These are phyloP conservation scores for Raphidocelis subcapitata DNA, from an alignment of 139 green algal genomes.

Conservation along the genomic window DNA sequence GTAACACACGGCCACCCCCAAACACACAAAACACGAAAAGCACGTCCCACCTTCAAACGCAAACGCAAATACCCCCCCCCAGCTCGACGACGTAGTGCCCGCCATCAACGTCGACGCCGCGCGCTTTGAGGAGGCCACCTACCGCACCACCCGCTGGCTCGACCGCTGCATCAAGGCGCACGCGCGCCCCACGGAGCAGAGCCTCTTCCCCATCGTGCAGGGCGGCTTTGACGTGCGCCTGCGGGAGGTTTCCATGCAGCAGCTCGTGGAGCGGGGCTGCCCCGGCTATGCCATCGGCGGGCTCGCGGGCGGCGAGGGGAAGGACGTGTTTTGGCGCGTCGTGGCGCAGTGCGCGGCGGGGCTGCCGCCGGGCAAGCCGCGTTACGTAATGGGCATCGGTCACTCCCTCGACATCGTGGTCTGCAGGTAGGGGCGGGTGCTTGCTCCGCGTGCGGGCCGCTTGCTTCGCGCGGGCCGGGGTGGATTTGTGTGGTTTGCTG, in stretches of 20 bases:
- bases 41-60: too few relatives aligned
- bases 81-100: slow-evolving; percentile 94
- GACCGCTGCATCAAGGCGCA: slow-evolving; percentile 95
- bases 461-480: too few relatives aligned
- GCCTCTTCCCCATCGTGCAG: slow-evolving; percentile 91
- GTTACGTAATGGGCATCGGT: slow-evolving; percentile 94
- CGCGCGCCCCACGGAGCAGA: slow-evolving; percentile 77
- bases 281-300: slow-evolving; percentile 96
- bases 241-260: slow-evolving; percentile 60
- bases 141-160: slow-evolving; percentile 89
- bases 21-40: too few relatives aligned
- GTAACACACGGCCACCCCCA: too few relatives aligned
- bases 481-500: too few relatives aligned
- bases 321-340: slow-evolving; percentile 89
- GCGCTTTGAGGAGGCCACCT: slow-evolving; percentile 91
- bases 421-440: slow-evolving; percentile 85
- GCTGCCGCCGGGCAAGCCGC: slow-evolving; percentile 74
- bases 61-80: too few relatives aligned
- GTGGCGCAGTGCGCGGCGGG: slow-evolving; percentile 81
- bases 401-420: slow-evolving; percentile 97
- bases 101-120: slow-evolving; percentile 45
- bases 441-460: too few relatives aligned
- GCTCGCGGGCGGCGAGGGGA: slow-evolving; percentile 92
- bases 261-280: slow-evolving; percentile 67
- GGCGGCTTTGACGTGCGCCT: slow-evolving; percentile 69